phyloP scores from a whole-genome alignment of 345 rosid species.

The Ceriops tagal region DNA sequence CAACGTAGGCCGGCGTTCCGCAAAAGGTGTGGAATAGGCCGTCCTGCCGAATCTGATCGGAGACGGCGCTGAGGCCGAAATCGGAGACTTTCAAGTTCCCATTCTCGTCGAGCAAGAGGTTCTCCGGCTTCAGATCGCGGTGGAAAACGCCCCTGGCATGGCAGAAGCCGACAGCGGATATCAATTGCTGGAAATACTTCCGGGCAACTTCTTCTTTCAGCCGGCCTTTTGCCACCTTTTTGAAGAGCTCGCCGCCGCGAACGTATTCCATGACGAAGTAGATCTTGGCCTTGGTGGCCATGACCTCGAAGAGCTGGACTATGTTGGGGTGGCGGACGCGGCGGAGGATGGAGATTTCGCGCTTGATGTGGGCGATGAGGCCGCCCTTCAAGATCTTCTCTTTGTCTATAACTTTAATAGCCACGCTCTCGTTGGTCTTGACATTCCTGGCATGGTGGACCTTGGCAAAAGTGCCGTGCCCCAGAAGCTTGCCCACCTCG shows the following conservation, averaged over 20 bases:
- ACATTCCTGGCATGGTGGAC: conserved; percentile 24
- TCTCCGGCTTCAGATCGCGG: conserved; percentile 31
- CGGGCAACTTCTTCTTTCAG: conserved; percentile 24
- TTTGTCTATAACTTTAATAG: conserved; percentile 27
- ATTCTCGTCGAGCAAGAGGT: conserved; percentile 23
- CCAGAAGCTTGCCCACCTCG: conserved; percentile 27
- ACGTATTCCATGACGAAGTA: conserved; percentile 29
- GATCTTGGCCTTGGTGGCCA: conserved; percentile 32
- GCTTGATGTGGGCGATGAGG: conserved; percentile 23
- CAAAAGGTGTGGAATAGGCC: conserved; percentile 28
- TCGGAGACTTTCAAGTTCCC: conserved; percentile 26
- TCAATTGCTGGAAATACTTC: conserved; percentile 26
- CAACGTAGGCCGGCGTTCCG: conserved; percentile 30
- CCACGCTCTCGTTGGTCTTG: conserved; percentile 20
- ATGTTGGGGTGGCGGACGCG: conserved; percentile 27
- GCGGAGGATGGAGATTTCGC: conserved; percentile 27
- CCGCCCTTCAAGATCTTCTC: conserved; percentile 26
- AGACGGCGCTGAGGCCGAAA: conserved; percentile 27
- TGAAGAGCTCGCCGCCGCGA: conserved; percentile 24
- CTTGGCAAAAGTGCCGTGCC: conserved; percentile 28
- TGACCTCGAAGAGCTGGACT: conserved; percentile 27
- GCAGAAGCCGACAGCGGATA: conserved; percentile 22
- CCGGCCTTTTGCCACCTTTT: conserved; percentile 26
- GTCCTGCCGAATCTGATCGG: conserved; percentile 23
- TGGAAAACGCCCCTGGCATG: conserved; percentile 28